Evolutionary conservation across 2,329 filamentous ascomycete species (phyloP), one percentile per base, ranked within the genome.

Genomic region (Pseudopyrenochaeta lycopersici): DNA sequence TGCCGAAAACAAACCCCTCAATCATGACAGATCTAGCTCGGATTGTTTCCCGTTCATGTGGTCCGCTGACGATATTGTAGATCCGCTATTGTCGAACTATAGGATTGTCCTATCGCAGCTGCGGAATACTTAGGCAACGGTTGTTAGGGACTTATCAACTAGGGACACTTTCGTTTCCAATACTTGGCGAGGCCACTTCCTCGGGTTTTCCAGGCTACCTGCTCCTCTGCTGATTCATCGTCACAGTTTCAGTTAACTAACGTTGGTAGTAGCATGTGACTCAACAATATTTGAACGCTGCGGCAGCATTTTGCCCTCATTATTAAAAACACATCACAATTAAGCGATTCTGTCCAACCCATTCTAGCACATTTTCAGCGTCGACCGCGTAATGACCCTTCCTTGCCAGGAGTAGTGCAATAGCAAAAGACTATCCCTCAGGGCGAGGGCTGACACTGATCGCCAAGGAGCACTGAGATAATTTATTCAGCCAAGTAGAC

Each of bases 51-150:
- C 49, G n/a, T 12, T 46, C 51, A 50, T 43, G 38, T 54, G 54
- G 49, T 51, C 38, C 35, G 52, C 46, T 56, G 51, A 48, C 32
- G 39, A 40, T 53, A 50, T 9, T 30, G 40, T 36, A 36, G 43
- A 47, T 50, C 38, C 54, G 39, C 50, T 45, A 46, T 35, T 11
- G 23, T 46, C 44, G 31, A 29, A 38, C 12, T 20, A 15, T 12
- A 30, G 15, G 32, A 52, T 56, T 49, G 61, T 35, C 55, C 54
- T 51, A 58, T 54, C 43, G 20, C 21, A 48, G 32, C 33, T 38
- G 46, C 43, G 27, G 41, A 45, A 36, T 48, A 9, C 1, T 29
- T 29, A 54, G 51, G 54, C 50, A 58, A 44, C 46, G 27, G 39
- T 27, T 20, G 4, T 31, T 43, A 18, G 18, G 36, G 32, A 7